Base-by-base conservation (phyloP, 2,329 filamentous ascomycete species). In the Dendryphion nanum region DNA sequence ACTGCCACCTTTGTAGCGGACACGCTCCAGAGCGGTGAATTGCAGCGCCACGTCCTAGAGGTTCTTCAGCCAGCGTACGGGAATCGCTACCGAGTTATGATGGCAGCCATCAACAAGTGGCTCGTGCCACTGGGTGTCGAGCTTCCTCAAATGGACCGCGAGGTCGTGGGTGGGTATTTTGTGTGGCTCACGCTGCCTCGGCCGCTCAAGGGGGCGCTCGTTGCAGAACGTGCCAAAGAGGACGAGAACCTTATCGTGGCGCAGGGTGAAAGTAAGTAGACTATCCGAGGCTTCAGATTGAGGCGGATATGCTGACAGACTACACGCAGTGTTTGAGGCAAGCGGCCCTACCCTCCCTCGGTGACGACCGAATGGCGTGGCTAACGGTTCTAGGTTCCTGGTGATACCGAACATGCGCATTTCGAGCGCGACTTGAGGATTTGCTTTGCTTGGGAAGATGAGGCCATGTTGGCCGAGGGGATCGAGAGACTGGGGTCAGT, bases 111-210 rank as follows among this genome's bases (percentile, higher is more conserved):
- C 17, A 59, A 74, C 24, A 59, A 73, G 35, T 63, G 83, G 33
- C 70, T 94, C 2, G 57, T 74, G 0, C 83, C 85, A 1, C 68
- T 86, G 0, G 85, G 83, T 2, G 76, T 86, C 68, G 50, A 64
- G 52, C 42, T 72, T 24, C 62, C 64, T 12, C 65, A 76, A 38
- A 53, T 62, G 1, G 61, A 69, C 38, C 64, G 70, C 21, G 60
- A 69, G 3, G 63, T 83, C 3, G 84, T 83, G 19, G 89, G 89
- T 0, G 89, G 89, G 0, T 95, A 91, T 61, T 95, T 95, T 61
- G 71, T 95, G 33, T 95, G 89, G 89, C 64, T 94, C 18, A 74
- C 72, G 2, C 63, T 95, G 4, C 82, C 83, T 0, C 45, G 61
- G 45, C 38, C 58, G 30, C 67, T 84, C 37, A 70, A 74, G 6